phyloP scores from a whole-genome alignment of 352 stramenopile genomes.

The Thalassiosira mediterranea region DNA sequence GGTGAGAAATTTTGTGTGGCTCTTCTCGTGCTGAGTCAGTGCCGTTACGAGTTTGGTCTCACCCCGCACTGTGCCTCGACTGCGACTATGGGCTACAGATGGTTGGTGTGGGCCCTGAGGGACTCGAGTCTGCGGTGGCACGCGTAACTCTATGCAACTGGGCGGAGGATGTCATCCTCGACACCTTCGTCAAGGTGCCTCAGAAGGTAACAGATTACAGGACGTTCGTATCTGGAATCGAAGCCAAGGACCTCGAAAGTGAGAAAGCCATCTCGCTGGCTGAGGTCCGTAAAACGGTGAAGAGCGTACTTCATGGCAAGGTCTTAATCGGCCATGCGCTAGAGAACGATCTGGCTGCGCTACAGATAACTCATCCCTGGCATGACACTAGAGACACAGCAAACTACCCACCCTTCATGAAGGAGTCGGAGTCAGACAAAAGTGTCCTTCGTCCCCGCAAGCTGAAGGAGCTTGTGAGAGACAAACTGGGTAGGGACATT shows the following conservation, averaged over 20 bases:
- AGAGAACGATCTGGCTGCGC: conserved; percentile 85
- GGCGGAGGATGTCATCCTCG: conserved; percentile 81
- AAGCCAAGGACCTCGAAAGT: conserved; percentile 73
- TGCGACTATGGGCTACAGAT: conserved; percentile 80
- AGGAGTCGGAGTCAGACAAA: conserved; percentile 42
- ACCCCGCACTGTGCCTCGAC: conserved; percentile 49
- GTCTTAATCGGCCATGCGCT: conserved; percentile 89
- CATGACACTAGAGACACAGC: conserved; percentile 84
- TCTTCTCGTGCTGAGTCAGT: conserved; percentile 2
- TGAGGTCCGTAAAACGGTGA: conserved; percentile 72
- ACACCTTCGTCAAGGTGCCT: conserved; percentile 83
- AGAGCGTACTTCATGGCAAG: conserved; percentile 79
- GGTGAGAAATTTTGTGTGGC: conserved; percentile 28
- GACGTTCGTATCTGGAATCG: conserved; percentile 86
- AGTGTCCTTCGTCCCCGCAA: conserved; percentile 61
- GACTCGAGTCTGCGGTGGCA: conserved; percentile 83
- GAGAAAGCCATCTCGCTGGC: conserved; percentile 63
- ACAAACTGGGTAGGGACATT: conserved; percentile 56
- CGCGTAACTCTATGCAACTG: conserved; percentile 85
- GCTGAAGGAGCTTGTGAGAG: conserved; percentile 77
- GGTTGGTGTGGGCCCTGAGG: conserved; percentile 85
- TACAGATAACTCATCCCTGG: conserved; percentile 85
- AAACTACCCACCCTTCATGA: conserved; percentile 83
- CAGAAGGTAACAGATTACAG: conserved; percentile 88
- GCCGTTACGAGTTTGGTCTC: too few relatives aligned